Evolutionary conservation across 192 early-diverging fungal species (phyloP).

Genomic region (Rhizoclosmatium sp.): DNA sequence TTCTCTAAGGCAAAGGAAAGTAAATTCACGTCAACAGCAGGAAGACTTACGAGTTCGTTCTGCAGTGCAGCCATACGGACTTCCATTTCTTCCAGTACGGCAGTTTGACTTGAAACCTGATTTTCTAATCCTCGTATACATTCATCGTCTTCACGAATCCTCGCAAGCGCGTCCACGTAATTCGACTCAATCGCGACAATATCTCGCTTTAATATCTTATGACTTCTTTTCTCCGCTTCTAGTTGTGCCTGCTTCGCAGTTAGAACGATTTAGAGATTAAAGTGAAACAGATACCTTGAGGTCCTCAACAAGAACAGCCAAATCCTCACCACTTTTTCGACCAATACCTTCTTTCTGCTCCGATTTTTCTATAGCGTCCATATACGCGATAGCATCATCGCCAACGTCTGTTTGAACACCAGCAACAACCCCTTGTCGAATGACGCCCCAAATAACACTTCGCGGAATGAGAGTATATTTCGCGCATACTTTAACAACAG

Average conservation of each 20-base stretch:
- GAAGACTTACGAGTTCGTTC: slow-evolving; percentile 13
- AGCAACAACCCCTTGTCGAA: not conserved
- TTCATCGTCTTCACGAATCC: too few species aligned
- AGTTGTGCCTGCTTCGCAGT: not conserved
- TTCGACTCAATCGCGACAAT: slow-evolving; percentile 19
- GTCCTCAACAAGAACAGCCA: not conserved
- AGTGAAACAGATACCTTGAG: not conserved
- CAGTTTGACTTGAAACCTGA: not conserved
- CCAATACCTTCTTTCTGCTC: not conserved
- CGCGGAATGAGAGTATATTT: slow-evolving; percentile 15
- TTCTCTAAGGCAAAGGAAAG: not conserved
- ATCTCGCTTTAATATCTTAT: slow-evolving; percentile 37
- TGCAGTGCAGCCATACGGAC: not conserved
- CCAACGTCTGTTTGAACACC: not conserved
- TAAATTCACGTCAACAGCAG: not conserved
- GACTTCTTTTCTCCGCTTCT: slow-evolving; percentile 15
- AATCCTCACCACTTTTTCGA: not conserved
- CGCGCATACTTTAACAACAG: slow-evolving; percentile 10
- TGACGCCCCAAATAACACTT: slow-evolving; percentile 2
- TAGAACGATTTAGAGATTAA: not conserved
- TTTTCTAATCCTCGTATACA: not conserved
- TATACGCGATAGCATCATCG: not conserved
- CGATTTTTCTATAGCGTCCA: not conserved
- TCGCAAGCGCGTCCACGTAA: not conserved
- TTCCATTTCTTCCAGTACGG: slow-evolving; percentile 1